Evolutionary conservation across 148 eudicot species (phyloP).

Genomic region (Rhododendron simsii): DNA sequence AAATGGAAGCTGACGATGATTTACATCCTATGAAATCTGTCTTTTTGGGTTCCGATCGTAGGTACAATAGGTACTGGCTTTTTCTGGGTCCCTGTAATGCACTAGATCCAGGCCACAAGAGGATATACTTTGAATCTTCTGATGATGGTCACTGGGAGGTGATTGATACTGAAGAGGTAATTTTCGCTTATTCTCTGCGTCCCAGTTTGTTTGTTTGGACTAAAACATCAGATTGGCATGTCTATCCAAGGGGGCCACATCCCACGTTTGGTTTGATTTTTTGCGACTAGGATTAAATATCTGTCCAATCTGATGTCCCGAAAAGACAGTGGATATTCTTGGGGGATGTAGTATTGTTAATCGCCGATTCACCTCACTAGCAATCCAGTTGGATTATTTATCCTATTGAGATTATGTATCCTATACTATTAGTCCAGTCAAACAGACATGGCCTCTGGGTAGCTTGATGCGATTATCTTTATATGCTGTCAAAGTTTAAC

Average conservation of each 20-base stretch:
- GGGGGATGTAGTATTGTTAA: neutral
- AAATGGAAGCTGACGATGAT: constrained; percentile 29
- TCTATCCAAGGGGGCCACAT: neutral
- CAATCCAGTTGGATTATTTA: neutral
- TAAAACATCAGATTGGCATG: neutral
- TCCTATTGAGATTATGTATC: neutral
- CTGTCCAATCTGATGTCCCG: neutral
- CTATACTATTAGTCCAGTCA: neutral
- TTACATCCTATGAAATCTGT: constrained; percentile 91
- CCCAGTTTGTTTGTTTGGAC: neutral
- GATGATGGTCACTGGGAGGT: constrained; percentile 98
- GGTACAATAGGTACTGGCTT: constrained; percentile 95
- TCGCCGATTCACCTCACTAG: neutral
- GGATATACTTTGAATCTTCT: constrained; percentile 90
- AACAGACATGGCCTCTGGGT: neutral
- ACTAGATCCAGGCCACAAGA: constrained; percentile 81
- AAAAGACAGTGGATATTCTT: neutral
- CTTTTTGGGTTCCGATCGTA: constrained; percentile 85
- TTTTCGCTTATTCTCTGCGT: neutral
- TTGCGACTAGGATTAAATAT: neutral
- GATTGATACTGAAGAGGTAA: constrained; percentile 86
- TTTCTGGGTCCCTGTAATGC: constrained; percentile 92
- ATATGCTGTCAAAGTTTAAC: neutral
- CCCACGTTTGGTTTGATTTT: neutral
- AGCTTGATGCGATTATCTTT: neutral